Percentiles rank a stretch among this genome's conserved stretches.
phyloP scores from a whole-genome alignment of 805 yeast genomes.

The Zygosaccharomyces rouxii region DNA sequence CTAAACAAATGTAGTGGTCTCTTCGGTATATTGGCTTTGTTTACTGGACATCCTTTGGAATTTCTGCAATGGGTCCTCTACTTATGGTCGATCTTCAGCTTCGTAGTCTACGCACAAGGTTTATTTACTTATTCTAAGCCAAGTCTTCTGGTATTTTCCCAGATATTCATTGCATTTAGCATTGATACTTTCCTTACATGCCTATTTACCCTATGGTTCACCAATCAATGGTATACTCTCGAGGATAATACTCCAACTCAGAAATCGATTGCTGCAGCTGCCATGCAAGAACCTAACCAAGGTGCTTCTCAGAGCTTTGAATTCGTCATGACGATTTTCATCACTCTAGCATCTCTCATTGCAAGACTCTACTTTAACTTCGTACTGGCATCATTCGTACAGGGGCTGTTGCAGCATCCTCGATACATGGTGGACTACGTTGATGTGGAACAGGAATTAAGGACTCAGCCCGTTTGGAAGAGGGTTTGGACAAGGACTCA shows the following conservation, averaged over 20 bases:
- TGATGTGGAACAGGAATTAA: slow-evolving; percentile 37
- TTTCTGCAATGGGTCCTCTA: slow-evolving; percentile 81
- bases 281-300: slow-evolving; percentile 33
- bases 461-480: slow-evolving; percentile 29
- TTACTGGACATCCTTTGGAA: slow-evolving; percentile 85
- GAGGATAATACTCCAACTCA: slow-evolving; percentile 36
- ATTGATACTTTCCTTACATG: slow-evolving; percentile 64
- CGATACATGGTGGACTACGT: slow-evolving; percentile 38
- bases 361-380: slow-evolving; percentile 57
- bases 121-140: slow-evolving; percentile 48
- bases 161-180: slow-evolving; percentile 58
- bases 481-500: slow-evolving; percentile 33
- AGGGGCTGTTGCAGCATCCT: slow-evolving; percentile 47
- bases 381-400: slow-evolving; percentile 56
- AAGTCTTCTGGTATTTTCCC: slow-evolving; percentile 55
- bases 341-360: slow-evolving; percentile 45
- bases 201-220: slow-evolving; percentile 69
- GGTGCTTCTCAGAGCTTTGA: slow-evolving; percentile 61
- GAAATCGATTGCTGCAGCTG: slow-evolving; percentile 10
- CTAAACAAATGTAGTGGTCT: slow-evolving; percentile 86
- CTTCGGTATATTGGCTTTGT: slow-evolving; percentile 77
- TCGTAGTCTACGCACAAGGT: slow-evolving; percentile 65
- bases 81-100: slow-evolving; percentile 53
- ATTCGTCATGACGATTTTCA: slow-evolving; percentile 50
- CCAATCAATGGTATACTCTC: slow-evolving; percentile 64